phyloP scores from a whole-genome alignment of 1,139 yeast genomes.

The Scheffersomyces stambukii region DNA sequence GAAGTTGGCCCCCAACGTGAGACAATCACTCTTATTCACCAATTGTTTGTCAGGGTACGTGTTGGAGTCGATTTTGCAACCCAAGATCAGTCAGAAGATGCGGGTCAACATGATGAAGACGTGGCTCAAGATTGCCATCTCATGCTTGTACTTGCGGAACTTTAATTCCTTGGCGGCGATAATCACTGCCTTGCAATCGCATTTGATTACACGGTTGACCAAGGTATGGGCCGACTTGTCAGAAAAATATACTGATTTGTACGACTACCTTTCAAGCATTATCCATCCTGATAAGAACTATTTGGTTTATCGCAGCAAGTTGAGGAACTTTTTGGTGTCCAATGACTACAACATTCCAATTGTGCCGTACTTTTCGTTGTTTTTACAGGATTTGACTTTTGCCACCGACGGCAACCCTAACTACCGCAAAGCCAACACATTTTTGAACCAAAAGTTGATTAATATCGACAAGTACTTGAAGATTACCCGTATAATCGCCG shows the following conservation, averaged over 20 bases:
- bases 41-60: slow-evolving; percentile 81
- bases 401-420: slow-evolving; percentile 84
- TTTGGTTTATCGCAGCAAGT: slow-evolving; percentile 64
- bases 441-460: slow-evolving; percentile 57
- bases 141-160: slow-evolving; percentile 76
- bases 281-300: slow-evolving; percentile 85
- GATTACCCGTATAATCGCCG: slow-evolving; percentile 71
- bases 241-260: slow-evolving; percentile 61
- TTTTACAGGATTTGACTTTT: slow-evolving; percentile 82
- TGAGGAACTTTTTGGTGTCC: slow-evolving; percentile 52
- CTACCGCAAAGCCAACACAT: slow-evolving; percentile 56
- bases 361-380: slow-evolving; percentile 83
- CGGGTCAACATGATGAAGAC: slow-evolving; percentile 62
- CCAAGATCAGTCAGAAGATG: slow-evolving; percentile 44
- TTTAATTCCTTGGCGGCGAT: slow-evolving; percentile 89
- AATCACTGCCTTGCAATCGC: slow-evolving; percentile 79
- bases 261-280: slow-evolving; percentile 63
- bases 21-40: slow-evolving; percentile 65
- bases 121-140: slow-evolving; percentile 82
- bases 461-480: slow-evolving; percentile 82
- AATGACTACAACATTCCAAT: slow-evolving; percentile 61
- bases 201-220: slow-evolving; percentile 65
- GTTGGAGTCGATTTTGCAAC: slow-evolving; percentile 67
- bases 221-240: slow-evolving; percentile 65
- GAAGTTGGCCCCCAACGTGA: slow-evolving; percentile 69